Base-by-base conservation (phyloP, 495 filamentous ascomycete species). In the Daldinia loculata region DNA sequence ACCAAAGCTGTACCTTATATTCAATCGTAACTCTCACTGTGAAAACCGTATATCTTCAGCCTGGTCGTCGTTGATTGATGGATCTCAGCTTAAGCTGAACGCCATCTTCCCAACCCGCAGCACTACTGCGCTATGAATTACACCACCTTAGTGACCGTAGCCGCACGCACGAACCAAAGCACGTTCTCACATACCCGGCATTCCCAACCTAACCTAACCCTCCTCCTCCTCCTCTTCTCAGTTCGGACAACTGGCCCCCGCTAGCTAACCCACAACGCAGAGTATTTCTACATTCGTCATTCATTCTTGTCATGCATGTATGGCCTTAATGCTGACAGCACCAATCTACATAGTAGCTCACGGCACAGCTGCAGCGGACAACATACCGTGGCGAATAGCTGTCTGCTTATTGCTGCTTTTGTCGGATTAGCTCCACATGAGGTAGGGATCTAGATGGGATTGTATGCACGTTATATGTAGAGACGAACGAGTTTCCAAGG, bases 191-290 rank as follows among this genome's bases (percentile, higher is more conserved):
- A n/a, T 32, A 63, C 30, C 60, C 38, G 27, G 15, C 27, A 38
- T 52, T 52, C 22, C 32, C 17, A 27, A 59, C 22, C 56, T 63
- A 71, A 72, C 69, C 69, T 67, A 67, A 67, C 64, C 60, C 60
- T 56, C 56, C 12, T 27, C 27, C 27, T n/a, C 32, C 24, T 26
- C 58, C 57, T 11, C n/a, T 32, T 22, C 52, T 66, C 63, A 43
- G 26, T 58, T 32, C 58, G 66, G 66, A 51, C 67, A 41, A 30
- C 8, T 51, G 51, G 32, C 58, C 69, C 63, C 45, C 57, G 53
- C 70, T 59, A 67, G 56, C 69, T 67, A 72, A 55, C 63, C 60
- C 38, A 67, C 53, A 24, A 19, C 38, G 50, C 43, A 48, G 43
- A 48, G 43, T 19, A 48, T 48, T 48, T 17, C 43, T 24, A 51